A percentile compares a stretch with the other conserved stretches of the same genome.
These are phyloP conservation scores for Closterium sp. DNA, from an alignment of 139 green algal genomes.

Conservation along the genomic window DNA sequence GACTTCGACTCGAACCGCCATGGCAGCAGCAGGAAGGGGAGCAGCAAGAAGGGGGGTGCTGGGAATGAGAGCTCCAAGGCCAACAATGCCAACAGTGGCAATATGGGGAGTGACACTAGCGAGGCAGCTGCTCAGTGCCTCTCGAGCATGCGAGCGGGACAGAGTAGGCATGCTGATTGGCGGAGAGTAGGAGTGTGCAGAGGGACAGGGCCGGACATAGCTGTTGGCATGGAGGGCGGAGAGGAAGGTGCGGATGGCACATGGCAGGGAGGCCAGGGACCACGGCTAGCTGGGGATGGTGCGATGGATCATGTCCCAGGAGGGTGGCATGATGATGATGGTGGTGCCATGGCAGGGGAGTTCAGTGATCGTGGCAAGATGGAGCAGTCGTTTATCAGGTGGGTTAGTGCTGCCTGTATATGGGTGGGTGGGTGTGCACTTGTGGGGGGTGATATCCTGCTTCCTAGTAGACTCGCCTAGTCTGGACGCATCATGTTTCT, in stretches of 20 bases:
- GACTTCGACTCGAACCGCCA: too few species aligned
- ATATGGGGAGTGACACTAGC: not conserved
- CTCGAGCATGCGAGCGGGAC: not conserved
- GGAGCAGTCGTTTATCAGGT: constrained; percentile 90
- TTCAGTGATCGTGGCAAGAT: constrained; percentile 87
- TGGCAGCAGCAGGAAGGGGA: not conserved
- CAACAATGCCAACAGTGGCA: not conserved
- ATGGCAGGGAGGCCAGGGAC: too few species aligned
- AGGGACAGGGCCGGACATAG: constrained; percentile 82
- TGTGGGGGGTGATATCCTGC: not conserved
- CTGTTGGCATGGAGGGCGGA: constrained; percentile 55
- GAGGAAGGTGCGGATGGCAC: too few species aligned
- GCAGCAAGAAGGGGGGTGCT: not conserved
- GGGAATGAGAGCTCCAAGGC: not conserved
- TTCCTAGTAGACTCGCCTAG: too few species aligned
- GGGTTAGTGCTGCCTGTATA: not conserved
- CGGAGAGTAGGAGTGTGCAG: constrained; percentile 74
- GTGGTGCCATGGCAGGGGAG: constrained; percentile 30
- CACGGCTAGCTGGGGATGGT: too few species aligned
- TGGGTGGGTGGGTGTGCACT: not conserved
- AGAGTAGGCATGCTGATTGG: constrained; percentile 53
- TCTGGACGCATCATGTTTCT: not conserved
- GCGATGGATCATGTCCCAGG: too few species aligned
- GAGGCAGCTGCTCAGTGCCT: too few species aligned
- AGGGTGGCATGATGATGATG: too few species aligned